Conservation (phyloP, 192 early-diverging fungal genomes). For the Gaertneriomyces semiglobifer region DNA sequence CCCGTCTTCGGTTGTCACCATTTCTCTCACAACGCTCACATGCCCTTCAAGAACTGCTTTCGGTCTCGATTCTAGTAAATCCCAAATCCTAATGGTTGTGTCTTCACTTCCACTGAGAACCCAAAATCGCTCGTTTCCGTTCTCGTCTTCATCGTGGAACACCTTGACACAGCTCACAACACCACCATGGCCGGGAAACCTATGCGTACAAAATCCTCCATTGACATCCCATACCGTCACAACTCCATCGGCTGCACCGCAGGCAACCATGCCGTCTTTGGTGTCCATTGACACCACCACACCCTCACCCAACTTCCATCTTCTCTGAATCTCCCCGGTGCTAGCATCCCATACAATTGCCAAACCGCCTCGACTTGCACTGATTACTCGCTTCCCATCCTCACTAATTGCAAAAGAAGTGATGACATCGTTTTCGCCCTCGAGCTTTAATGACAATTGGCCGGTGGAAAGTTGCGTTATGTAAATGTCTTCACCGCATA, state of each 20-base stretch:
- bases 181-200: slow-evolving; percentile 89
- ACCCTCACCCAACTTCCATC: slow-evolving; percentile 86
- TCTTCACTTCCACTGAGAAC: slow-evolving; percentile 90
- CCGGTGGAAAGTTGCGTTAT: slow-evolving; percentile 70
- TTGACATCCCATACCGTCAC: slow-evolving; percentile 97
- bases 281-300: slow-evolving; percentile 92
- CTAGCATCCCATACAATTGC: slow-evolving; percentile 75
- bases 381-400: slow-evolving; percentile 71
- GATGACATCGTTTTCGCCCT: slow-evolving; percentile 72
- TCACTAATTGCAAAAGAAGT: slow-evolving; percentile 84
- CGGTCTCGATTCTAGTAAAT: slow-evolving; percentile 70
- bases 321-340: slow-evolving; percentile 56
- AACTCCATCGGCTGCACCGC: slow-evolving; percentile 91
- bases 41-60: slow-evolving; percentile 75
- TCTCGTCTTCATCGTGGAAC: slow-evolving; percentile 64
- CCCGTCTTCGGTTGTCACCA: slow-evolving; percentile 75
- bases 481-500: slow-evolving; percentile 77
- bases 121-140: slow-evolving; percentile 42
- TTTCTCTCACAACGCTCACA: slow-evolving; percentile 84
- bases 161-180: slow-evolving; percentile 73
- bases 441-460: slow-evolving; percentile 32
- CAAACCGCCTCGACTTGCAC: slow-evolving; percentile 75
- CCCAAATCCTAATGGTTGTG: slow-evolving; percentile 87
- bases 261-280: slow-evolving; percentile 67
- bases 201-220: slow-evolving; percentile 89